Evolutionary conservation across 2,329 filamentous ascomycete species (phyloP).

Genomic region (Fusarium nanum): DNA sequence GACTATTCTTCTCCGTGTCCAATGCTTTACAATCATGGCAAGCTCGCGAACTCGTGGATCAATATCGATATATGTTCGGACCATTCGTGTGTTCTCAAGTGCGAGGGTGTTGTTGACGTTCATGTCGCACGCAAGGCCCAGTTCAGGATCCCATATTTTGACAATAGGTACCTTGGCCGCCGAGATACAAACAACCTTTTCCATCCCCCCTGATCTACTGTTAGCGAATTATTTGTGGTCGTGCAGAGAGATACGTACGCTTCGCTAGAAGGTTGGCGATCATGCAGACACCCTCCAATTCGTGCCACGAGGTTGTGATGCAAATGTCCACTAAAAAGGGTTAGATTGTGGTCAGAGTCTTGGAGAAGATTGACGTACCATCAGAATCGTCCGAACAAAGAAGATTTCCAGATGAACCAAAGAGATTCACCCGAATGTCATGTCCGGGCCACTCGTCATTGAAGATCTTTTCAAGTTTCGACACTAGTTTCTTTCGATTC

Average conservation of each 20-base stretch:
- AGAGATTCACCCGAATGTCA: conserved; percentile 90
- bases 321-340: conserved; percentile 85
- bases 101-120: conserved; percentile 98
- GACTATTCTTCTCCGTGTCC: conserved; percentile 91
- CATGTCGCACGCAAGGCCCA: conserved; percentile 92
- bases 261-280: conserved; percentile 87
- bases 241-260: conserved; percentile 68
- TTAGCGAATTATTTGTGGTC: conserved; percentile 46
- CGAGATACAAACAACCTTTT: conserved; percentile 93
- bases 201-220: conserved; percentile 83
- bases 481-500: conserved; percentile 79
- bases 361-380: conserved; percentile 67
- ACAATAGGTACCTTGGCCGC: conserved; percentile 98
- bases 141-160: conserved; percentile 97
- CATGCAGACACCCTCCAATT: conserved; percentile 88
- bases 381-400: conserved; percentile 96
- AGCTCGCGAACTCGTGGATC: conserved; percentile 90
- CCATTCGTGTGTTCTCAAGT: conserved; percentile 96
- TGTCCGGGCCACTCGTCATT: conserved; percentile 92
- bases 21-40: conserved; percentile 97
- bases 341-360: conserved; percentile 21
- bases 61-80: conserved; percentile 94
- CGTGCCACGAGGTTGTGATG: conserved; percentile 91
- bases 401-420: conserved; percentile 97
- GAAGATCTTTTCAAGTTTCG: conserved; percentile 87